phyloP scores from a whole-genome alignment of 2,329 filamentous ascomycete genomes.

The Pseudocercospora fijiensis region DNA sequence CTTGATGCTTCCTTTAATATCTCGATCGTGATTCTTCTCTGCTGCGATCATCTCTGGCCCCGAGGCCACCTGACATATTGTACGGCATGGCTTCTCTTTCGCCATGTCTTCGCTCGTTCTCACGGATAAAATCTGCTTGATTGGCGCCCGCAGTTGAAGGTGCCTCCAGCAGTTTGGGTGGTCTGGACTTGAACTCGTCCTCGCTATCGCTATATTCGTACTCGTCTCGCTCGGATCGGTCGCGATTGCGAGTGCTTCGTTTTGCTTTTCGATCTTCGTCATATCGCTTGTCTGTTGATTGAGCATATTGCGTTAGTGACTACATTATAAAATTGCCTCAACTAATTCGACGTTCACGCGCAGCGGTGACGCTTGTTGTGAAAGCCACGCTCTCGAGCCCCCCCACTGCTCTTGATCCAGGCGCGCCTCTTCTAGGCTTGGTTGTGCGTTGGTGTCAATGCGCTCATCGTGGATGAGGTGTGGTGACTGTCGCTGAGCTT shows the following conservation, averaged over 20 bases:
- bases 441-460: slow-evolving; percentile 20
- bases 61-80: slow-evolving; percentile 33
- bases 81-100: slow-evolving; percentile 31
- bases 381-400: not conserved
- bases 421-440: slow-evolving; percentile 21
- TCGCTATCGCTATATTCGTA: slow-evolving; percentile 38
- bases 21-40: slow-evolving; percentile 14
- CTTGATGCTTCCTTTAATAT: slow-evolving; percentile 39
- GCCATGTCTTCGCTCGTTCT: slow-evolving; percentile 30
- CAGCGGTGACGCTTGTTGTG: slow-evolving; percentile 11
- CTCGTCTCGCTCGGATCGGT: slow-evolving; percentile 37
- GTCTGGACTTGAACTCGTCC: slow-evolving; percentile 35
- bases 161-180: slow-evolving; percentile 39
- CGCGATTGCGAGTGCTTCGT: slow-evolving; percentile 31
- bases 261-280: slow-evolving; percentile 35
- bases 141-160: slow-evolving; percentile 24
- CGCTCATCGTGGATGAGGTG: slow-evolving; percentile 15
- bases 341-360: slow-evolving; percentile 16
- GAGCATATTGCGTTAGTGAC: slow-evolving; percentile 24
- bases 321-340: slow-evolving; percentile 15
- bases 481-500: slow-evolving; percentile 12
- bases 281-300: slow-evolving; percentile 33
- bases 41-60: slow-evolving; percentile 23
- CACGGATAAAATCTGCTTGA: slow-evolving; percentile 34
- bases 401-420: slow-evolving; percentile 17